phyloP scores from a whole-genome alignment of 176 grass and related monocot species.

The Hyparrhenia diplandra region DNA sequence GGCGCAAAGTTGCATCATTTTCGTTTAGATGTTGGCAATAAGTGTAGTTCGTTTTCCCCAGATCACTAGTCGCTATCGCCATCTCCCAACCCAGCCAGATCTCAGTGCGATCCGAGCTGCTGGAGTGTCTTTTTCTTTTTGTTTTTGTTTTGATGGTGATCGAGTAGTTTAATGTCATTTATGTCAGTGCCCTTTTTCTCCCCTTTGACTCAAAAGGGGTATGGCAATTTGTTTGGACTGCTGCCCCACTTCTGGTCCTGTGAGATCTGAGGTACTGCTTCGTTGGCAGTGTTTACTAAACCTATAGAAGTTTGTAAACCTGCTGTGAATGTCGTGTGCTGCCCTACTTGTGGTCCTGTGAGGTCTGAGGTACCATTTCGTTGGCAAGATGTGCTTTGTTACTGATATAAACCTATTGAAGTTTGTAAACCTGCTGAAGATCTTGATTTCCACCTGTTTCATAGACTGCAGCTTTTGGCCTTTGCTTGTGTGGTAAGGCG shows the following conservation, averaged over 20 bases:
- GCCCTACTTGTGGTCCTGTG: not conserved
- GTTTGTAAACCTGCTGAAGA: not conserved
- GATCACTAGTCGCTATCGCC: not conserved
- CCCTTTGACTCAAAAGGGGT: not conserved
- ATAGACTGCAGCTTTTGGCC: not conserved
- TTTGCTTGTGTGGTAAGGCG: not conserved
- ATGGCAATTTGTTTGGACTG: not conserved
- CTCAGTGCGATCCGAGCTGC: not conserved
- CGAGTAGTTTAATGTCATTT: conserved; percentile 3
- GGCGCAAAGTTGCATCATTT: not conserved
- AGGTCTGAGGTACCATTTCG: conserved; percentile 5
- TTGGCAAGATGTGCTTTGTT: conserved; percentile 1
- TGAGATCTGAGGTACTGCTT: too few relatives aligned
- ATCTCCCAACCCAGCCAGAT: not conserved
- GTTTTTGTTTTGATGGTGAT: not conserved
- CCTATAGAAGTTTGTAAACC: too few relatives aligned
- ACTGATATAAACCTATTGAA: not conserved
- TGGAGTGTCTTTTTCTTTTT: not conserved
- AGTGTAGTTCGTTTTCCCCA: not conserved
- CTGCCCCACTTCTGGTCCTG: not conserved
- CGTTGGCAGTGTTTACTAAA: too few relatives aligned
- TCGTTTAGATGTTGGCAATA: not conserved
- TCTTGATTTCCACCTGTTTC: not conserved
- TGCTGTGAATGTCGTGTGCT: too few relatives aligned
- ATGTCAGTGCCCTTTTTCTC: not conserved